Evolutionary conservation across 1,284 basidiomycete genomes (phyloP), one percentile per base, ranked within the genome.

Genomic region (Boletus hoseneyae): DNA sequence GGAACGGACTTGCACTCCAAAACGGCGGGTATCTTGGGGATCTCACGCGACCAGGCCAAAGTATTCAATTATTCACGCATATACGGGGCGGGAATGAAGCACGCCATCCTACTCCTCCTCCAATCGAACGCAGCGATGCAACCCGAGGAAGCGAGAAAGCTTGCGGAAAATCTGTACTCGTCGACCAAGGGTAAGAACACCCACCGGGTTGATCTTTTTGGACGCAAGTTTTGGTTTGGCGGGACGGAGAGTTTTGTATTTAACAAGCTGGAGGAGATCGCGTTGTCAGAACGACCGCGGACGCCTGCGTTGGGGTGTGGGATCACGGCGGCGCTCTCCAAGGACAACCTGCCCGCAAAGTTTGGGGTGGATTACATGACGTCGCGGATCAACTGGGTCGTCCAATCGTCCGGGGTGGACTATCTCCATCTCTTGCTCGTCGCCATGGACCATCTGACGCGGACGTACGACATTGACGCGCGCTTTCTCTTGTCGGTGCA

Each of bases 31-130:
- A 99, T 99, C 59, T 74, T 99, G 42, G 91, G 93, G 18, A 97
- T 95, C 54, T 90, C 91, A 39, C 83, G 97, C 36, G 92, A 99
- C 64, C 88, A 93, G 61, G 97, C 97, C 42, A 99, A 99, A 67
- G 93, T 99, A 19, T 99, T 99, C 81, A 99, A 99, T 67, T 99
- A 99, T 65, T 97, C 95, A 37, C 85, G 97, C 44, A 98, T 99
- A 61, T 99, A 99, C 62, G 96, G 96, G 15, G 96, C 97, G 0
- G 97, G 97, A 15, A 92, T 95, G 80, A 86, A 87, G 50, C 96
- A 99, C 60, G 96, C 96, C 2, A 78, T 94, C 4, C 81, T 96
- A 35, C 79, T 99, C 3, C 75, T 99, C 1, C 76, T 95, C 48
- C 96, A 99, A 68, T 83, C 88, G 6, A 96, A 89, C 59, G 79